phyloP scores from a whole-genome alignment of 2,329 filamentous ascomycete species.

The Zasmidium angulare region DNA sequence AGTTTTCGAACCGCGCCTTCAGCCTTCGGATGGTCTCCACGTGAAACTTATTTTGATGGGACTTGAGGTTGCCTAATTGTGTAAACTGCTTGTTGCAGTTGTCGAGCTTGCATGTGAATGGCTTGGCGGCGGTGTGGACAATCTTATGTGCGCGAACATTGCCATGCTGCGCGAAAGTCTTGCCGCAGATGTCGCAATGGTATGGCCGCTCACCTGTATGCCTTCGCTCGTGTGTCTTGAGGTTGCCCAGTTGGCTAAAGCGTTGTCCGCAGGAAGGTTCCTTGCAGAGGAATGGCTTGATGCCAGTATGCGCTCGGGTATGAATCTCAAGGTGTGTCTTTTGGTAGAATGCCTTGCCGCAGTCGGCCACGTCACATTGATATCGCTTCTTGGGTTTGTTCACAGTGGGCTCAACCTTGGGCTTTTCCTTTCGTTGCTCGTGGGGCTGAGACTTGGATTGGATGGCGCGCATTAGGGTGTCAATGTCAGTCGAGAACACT shows the following conservation, averaged over 20 bases:
- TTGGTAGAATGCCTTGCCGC: slow-evolving; percentile 80
- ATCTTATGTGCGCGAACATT: slow-evolving; percentile 83
- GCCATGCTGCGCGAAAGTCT: slow-evolving; percentile 79
- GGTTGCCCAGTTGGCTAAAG: slow-evolving; percentile 88
- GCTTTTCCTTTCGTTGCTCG: slow-evolving; percentile 9
- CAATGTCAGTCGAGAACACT: slow-evolving; percentile 77
- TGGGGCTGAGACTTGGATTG: slow-evolving; percentile 60
- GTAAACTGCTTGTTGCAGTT: slow-evolving; percentile 86
- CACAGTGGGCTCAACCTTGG: neutral
- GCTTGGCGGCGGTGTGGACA: slow-evolving; percentile 75
- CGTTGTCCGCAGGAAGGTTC: slow-evolving; percentile 70
- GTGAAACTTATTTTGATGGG: slow-evolving; percentile 94
- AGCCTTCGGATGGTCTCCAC: slow-evolving; percentile 68
- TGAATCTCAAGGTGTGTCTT: slow-evolving; percentile 94
- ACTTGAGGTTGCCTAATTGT: slow-evolving; percentile 90
- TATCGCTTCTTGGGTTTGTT: slow-evolving; percentile 62
- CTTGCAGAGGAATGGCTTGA: slow-evolving; percentile 85
- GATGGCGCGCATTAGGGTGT: slow-evolving; percentile 85
- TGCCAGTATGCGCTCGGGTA: slow-evolving; percentile 80
- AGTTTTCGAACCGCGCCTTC: slow-evolving; percentile 67
- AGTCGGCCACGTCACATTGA: slow-evolving; percentile 70
- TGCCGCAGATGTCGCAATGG: slow-evolving; percentile 74
- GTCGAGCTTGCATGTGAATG: slow-evolving; percentile 78
- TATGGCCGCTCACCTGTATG: slow-evolving; percentile 88
- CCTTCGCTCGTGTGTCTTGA: slow-evolving; percentile 86